phyloP scores from a whole-genome alignment of 805 yeast genomes.

The Schizosaccharomyces octosporus region DNA sequence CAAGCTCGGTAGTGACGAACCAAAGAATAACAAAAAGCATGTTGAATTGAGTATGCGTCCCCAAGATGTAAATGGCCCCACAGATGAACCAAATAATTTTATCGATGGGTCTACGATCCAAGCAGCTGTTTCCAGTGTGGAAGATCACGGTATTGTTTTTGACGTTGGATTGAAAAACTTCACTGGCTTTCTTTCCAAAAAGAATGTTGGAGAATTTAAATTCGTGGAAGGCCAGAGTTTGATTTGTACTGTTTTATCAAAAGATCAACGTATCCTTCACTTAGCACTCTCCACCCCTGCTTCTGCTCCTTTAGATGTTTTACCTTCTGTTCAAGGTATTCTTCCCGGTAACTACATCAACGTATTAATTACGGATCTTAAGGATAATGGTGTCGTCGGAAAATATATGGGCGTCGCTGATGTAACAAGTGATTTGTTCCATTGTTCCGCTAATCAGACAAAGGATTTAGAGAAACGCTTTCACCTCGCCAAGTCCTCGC shows the following conservation, averaged over 20 bases:
- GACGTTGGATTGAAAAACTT: constrained; percentile 36
- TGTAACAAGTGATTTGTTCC: constrained; percentile 46
- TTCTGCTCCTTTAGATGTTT: constrained; percentile 23
- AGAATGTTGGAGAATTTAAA: constrained; percentile 9
- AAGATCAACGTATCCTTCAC: constrained; percentile 31
- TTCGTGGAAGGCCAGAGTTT: constrained; percentile 42
- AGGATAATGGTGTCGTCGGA: constrained; percentile 39
- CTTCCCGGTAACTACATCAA: constrained; percentile 70
- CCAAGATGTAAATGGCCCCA: constrained; percentile 32
- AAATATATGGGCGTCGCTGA: constrained; percentile 46
- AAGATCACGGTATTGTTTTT: constrained; percentile 75
- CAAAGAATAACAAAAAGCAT: constrained; percentile 27
- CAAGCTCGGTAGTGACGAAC: constrained; percentile 20
- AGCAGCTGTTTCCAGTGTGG: constrained; percentile 51
- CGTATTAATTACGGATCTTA: constrained; percentile 37
- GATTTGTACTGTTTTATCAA: constrained; percentile 31
- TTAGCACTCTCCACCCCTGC: constrained; percentile 24
- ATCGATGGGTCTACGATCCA: constrained; percentile 41
- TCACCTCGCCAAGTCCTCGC: constrained; percentile 40
- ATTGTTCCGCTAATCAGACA: constrained; percentile 22
- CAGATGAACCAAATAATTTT: constrained; percentile 38
- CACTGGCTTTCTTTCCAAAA: constrained; percentile 55
- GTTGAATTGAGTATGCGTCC: constrained; percentile 58
- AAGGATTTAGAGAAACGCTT: constrained; percentile 34
- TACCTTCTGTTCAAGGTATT: constrained; percentile 38